A percentile compares a stretch with the other conserved stretches of the same genome.
Conservation (phyloP, 805 yeast genomes). For the Yarrowia sp. region DNA sequence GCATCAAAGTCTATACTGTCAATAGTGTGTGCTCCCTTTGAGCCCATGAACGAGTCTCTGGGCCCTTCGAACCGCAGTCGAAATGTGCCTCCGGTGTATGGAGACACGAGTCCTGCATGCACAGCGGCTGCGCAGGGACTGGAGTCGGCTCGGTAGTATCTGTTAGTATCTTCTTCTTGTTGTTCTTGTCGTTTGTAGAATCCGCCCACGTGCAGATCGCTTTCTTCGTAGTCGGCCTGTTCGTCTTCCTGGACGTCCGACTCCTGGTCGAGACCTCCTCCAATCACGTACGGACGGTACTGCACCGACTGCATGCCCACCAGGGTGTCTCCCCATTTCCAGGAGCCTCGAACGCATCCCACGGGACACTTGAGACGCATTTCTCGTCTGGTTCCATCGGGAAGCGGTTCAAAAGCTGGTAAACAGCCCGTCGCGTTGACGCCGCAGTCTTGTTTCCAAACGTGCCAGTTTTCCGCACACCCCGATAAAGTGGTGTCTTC, state of each 20-base stretch:
- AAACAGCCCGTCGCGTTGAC: constrained; percentile 7
- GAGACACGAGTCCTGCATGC: constrained; percentile 76
- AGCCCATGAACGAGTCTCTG: constrained; percentile 43
- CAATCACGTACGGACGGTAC: constrained; percentile 69
- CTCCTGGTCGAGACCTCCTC: constrained; percentile 54
- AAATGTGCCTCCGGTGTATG: constrained; percentile 76
- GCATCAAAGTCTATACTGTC: constrained; percentile 57
- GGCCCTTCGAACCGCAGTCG: constrained; percentile 53
- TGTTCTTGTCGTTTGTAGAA: not conserved
- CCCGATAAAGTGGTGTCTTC: constrained; percentile 1
- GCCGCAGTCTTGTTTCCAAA: constrained; percentile 10
- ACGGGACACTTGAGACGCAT: constrained; percentile 72
- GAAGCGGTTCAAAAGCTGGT: not conserved
- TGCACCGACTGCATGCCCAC: constrained; percentile 68
- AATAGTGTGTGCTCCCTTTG: constrained; percentile 51
- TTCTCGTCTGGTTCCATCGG: not conserved
- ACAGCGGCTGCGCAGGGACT: constrained; percentile 86
- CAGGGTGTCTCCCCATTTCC: constrained; percentile 69
- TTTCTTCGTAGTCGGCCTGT: not conserved
- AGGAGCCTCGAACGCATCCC: constrained; percentile 71
- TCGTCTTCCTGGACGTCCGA: not conserved
- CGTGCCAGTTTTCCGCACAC: constrained; percentile 10
- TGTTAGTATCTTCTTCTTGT: not conserved
- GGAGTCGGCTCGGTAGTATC: constrained; percentile 74
- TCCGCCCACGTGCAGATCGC: not conserved